Conservation (phyloP, 768 basidiomycete species). For the Calocera viscosa region DNA sequence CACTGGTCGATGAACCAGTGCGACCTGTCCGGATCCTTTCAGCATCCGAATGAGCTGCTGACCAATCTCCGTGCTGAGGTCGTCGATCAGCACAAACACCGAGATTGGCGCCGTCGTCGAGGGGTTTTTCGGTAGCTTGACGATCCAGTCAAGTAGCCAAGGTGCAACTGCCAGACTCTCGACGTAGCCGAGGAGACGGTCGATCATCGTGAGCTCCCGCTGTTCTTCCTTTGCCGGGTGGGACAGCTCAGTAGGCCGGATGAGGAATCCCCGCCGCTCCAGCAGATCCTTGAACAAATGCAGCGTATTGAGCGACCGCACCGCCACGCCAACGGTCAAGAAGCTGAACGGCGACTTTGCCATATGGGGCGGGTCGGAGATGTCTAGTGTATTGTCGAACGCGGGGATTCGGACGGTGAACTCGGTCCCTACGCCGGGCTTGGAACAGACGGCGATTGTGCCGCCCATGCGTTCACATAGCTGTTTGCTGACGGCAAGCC, state of each 20-base stretch:
- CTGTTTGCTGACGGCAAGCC: background rate
- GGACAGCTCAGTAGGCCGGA: background rate
- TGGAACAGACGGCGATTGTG: background rate
- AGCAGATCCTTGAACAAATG: background rate
- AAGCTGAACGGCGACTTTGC: background rate
- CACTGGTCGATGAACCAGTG: background rate
- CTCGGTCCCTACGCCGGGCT: background rate
- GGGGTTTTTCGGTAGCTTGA: background rate
- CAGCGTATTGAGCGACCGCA: background rate
- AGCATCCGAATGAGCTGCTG: constrained; percentile 4
- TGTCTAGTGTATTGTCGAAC: background rate
- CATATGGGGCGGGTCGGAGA: background rate
- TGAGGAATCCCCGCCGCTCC: background rate
- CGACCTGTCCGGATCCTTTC: background rate
- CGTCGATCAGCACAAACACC: background rate
- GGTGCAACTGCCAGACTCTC: background rate
- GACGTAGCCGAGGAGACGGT: background rate
- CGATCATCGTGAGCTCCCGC: background rate
- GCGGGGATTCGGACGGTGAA: background rate
- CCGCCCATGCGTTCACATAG: background rate
- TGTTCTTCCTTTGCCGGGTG: background rate
- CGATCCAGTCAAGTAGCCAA: background rate
- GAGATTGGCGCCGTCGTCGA: background rate
- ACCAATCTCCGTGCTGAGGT: background rate
- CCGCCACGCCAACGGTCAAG: background rate